Evolutionary conservation across 352 stramenopile genomes (phyloP).

Genomic region (Thalassiosira mediterranea): DNA sequence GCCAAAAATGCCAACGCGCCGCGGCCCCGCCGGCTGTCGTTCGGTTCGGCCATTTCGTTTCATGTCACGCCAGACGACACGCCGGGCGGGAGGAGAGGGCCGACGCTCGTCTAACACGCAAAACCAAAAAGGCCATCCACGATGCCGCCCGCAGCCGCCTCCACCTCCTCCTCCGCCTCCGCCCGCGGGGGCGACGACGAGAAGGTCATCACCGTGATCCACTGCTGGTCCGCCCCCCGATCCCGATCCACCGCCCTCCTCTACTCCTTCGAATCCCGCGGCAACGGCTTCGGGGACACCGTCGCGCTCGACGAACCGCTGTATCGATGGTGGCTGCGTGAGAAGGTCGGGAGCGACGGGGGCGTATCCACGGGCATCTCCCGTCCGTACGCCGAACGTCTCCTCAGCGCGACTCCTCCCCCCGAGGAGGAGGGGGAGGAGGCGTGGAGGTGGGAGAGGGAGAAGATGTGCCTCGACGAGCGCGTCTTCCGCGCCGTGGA

Average conservation of each 20-base stretch:
- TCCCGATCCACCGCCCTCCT: slow-evolving; percentile 80
- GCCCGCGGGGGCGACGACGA: not conserved
- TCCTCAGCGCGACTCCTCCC: slow-evolving; percentile 21
- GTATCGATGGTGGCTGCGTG: slow-evolving; percentile 76
- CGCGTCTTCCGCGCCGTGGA: slow-evolving; percentile 48
- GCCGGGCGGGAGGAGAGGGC: no score
- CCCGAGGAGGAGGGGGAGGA: slow-evolving; percentile 16
- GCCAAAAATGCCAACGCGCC: no score
- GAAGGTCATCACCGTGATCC: slow-evolving; percentile 66
- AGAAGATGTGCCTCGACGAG: slow-evolving; percentile 59
- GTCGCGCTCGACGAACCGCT: slow-evolving; percentile 81
- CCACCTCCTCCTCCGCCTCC: no score
- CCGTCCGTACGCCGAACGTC: slow-evolving; percentile 34
- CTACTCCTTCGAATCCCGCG: slow-evolving; percentile 80
- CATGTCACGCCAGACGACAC: no score
- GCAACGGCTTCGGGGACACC: slow-evolving; percentile 47
- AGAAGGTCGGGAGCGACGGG: slow-evolving; percentile 39
- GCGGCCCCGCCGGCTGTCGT: no score
- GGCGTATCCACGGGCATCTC: slow-evolving; percentile 15
- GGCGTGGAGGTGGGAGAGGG: slow-evolving; percentile 55
- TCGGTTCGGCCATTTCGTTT: no score
- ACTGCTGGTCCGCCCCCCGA: slow-evolving; percentile 82
- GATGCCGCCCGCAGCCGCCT: no score
- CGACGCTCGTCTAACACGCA: no score
- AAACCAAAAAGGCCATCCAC: no score